phyloP scores from a whole-genome alignment of 2,329 filamentous ascomycete genomes.

The Beauveria sp. region DNA sequence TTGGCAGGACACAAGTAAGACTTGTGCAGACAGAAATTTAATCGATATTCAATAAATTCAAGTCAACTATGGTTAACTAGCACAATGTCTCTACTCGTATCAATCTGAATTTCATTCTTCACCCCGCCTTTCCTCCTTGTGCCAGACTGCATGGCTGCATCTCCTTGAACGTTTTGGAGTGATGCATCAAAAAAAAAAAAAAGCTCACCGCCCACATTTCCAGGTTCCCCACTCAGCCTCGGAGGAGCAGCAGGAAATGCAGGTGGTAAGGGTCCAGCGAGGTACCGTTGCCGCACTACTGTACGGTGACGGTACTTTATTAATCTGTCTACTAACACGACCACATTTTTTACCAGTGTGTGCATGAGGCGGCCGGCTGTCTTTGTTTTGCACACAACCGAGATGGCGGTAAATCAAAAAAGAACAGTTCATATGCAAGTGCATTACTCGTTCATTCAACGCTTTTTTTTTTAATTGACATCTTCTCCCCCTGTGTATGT shows the following conservation, averaged over 20 bases:
- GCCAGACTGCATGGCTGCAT: background rate
- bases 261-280: background rate
- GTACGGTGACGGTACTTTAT: background rate
- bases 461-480: too few species aligned
- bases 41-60: background rate
- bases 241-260: background rate
- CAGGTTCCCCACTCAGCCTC: slow-evolving; percentile 2
- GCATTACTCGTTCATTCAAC: background rate
- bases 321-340: background rate
- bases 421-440: background rate
- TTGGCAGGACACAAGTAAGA: background rate
- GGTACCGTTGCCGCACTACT: background rate
- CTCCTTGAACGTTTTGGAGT: slow-evolving; percentile 6
- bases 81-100: too few species aligned
- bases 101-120: too few species aligned
- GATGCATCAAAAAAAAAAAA: slow-evolving; percentile 13
- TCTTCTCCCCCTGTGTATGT: background rate
- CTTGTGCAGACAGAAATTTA: background rate
- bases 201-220: slow-evolving; percentile 12
- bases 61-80: too few species aligned
- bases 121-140: too few species aligned
- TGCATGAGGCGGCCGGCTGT: background rate
- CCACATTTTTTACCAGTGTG: too few species aligned
- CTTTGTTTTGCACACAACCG: background rate
- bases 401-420: background rate